Evolutionary conservation across 495 filamentous ascomycete genomes (phyloP).

Genomic region (Daldinia bambusicola): DNA sequence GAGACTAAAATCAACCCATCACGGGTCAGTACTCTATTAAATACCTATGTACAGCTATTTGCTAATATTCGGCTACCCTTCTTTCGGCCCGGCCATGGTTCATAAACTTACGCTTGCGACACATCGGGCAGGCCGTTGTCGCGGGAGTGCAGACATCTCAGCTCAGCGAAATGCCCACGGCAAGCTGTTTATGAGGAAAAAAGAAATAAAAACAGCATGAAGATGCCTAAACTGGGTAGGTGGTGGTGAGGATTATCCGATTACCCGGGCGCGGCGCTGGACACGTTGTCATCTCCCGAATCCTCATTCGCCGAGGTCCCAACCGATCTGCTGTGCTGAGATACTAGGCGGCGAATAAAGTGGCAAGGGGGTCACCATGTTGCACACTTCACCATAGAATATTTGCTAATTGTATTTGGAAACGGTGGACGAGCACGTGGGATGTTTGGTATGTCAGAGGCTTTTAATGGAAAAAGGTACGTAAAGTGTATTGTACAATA

Average conservation of each 20-base stretch:
- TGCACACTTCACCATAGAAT: background rate
- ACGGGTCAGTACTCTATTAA: background rate
- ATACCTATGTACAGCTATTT: conserved; percentile 14
- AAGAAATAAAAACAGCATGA: conserved; percentile 4
- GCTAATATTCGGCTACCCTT: conserved; percentile 6
- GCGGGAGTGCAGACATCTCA: conserved; percentile 6
- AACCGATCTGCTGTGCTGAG: conserved; percentile 15
- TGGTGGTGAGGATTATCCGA: conserved; percentile 4
- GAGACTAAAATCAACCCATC: background rate
- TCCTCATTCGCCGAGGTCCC: conserved; percentile 31
- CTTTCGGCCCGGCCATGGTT: conserved; percentile 7
- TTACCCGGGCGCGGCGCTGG: conserved; percentile 12
- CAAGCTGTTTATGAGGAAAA: background rate
- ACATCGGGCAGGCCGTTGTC: conserved; percentile 16
- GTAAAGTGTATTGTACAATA: too few relatives aligned
- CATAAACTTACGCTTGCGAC: background rate
- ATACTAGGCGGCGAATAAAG: conserved; percentile 18
- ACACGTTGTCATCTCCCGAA: conserved; percentile 27
- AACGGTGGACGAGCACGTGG: conserved; percentile 22
- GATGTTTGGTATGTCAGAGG: conserved; percentile 6
- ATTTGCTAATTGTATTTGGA: conserved; percentile 12
- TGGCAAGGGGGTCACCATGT: background rate
- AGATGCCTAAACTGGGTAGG: conserved; percentile 25
- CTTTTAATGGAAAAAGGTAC: too few relatives aligned
- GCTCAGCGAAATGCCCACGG: background rate